Percentiles rank a stretch among this genome's conserved stretches.
These are phyloP conservation scores for Penicillium griseofulvum DNA, from an alignment of 2,329 filamentous ascomycete species.

Conservation along the genomic window DNA sequence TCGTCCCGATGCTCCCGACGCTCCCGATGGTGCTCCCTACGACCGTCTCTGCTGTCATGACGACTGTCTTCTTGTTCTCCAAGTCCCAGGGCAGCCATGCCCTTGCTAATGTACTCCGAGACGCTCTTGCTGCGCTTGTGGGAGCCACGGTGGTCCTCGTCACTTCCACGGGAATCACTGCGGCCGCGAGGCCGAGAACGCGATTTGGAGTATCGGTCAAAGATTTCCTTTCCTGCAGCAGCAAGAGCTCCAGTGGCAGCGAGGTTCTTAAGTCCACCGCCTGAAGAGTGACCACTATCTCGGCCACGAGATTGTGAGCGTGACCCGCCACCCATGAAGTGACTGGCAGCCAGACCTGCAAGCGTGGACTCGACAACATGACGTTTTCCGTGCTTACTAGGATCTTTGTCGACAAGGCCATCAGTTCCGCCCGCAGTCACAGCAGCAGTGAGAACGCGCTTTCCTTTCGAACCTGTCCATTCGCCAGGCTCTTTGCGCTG, in stretches of 20 bases:
- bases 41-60: constrained; percentile 19
- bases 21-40: constrained; percentile 4
- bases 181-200: constrained; percentile 42
- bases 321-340: constrained; percentile 73
- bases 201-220: constrained; percentile 38
- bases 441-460: constrained; percentile 85
- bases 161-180: constrained; percentile 48
- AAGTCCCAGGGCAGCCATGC: constrained; percentile 47
- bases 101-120: constrained; percentile 45
- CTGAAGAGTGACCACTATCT: constrained; percentile 48
- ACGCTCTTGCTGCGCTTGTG: constrained; percentile 48
- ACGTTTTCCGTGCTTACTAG: constrained; percentile 71
- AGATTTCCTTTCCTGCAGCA: constrained; percentile 49
- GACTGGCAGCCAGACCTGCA: constrained; percentile 82
- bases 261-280: constrained; percentile 46
- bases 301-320: constrained; percentile 69
- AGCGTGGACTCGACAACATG: constrained; percentile 84
- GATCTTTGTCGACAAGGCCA: constrained; percentile 65
- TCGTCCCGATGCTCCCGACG: constrained; percentile 17
- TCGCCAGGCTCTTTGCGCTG: constrained; percentile 83
- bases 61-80: constrained; percentile 27
- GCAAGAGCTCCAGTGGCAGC: constrained; percentile 47
- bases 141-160: constrained; percentile 41
- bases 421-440: constrained; percentile 83
- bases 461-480: constrained; percentile 89